Conservation (phyloP, 208 protist species). For the Leishmania gerbilli region DNA sequence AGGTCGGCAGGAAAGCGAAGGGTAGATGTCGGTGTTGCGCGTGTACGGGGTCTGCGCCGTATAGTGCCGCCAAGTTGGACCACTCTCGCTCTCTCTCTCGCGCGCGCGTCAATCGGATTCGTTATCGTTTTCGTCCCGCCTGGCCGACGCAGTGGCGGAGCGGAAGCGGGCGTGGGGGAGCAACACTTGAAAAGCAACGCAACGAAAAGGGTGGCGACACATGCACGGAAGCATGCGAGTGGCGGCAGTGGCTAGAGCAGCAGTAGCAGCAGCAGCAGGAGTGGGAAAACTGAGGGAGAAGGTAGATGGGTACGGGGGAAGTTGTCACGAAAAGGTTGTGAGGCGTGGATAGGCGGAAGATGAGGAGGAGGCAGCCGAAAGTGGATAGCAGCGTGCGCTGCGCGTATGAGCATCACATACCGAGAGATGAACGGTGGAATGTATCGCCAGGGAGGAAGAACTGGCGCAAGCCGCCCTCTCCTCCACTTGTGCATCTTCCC, state of each 20-base stretch:
- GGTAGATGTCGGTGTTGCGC: not conserved
- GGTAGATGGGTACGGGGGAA: not conserved
- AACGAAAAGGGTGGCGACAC: not conserved
- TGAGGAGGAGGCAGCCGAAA: not conserved
- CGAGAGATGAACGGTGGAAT: not conserved
- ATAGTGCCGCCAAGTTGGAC: not conserved
- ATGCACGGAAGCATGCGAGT: not conserved
- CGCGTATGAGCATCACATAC: not conserved
- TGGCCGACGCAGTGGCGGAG: not conserved
- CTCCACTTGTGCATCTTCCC: not conserved
- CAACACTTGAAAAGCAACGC: not conserved
- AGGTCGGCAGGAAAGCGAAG: not conserved
- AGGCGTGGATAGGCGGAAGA: not conserved
- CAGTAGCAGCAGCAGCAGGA: not conserved
- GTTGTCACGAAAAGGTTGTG: not conserved
- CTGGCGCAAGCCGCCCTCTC: not conserved
- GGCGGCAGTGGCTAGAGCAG: not conserved
- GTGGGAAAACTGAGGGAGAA: not conserved
- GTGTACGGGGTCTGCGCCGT: not conserved
- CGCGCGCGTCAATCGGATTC: no score
- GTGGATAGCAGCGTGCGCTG: not conserved
- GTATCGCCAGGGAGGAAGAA: not conserved
- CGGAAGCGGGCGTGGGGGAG: not conserved
- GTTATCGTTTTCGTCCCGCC: not conserved
- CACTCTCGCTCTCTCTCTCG: not conserved